Evolutionary conservation across 75 land plant species (phyloP), one percentile per base, ranked within the genome.

Genomic region (Larix kaempferi): DNA sequence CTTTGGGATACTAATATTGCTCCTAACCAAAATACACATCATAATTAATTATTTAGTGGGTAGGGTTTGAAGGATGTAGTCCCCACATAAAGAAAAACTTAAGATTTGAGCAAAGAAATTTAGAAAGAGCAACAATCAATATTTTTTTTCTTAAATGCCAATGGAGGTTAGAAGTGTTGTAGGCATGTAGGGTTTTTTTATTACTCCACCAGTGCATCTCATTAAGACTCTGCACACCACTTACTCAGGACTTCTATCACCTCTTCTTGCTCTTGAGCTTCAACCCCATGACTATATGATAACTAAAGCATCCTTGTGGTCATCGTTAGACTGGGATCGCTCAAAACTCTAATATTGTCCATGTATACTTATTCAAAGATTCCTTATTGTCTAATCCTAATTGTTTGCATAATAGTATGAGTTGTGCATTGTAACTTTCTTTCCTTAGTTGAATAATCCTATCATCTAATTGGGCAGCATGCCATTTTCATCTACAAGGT

Each of bases 241-340:
- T 14, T 37, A 57, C 59, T 33, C 71, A n/a, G 78, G 78, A 23
- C 60, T 79, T 26, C 83, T 88, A 23, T 81, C 95, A 25, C 86
- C 82, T n/a, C n/a, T 88, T 21, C 81, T 93, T 76, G 75, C 84
- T 63, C 88, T 93, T n/a, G 90, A 89, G 83, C 90, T 91, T 67
- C 86, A 81, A 33, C 64, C 87, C 29, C 52, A 67, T 17, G n/a
- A 54, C 55, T 15, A 26, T 41, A 12, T 22, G 77, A 56, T 52
- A 71, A n/a, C 78, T 74, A 69, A 82, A 62, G 62, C 72, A 54
- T 6, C 52, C 74, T 16, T 61, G 59, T 96, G 99, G 94, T 77
- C 79, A 77, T 96, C 56, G 91, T 2, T 96, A 98, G 99, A 87
- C 89, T 35, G 99, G 99, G 57, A 88, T 93, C 39, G 84, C 91